Percentiles rank a stretch among this genome's conserved stretches.
phyloP scores from a whole-genome alignment of 768 basidiomycete genomes.

The Leccinum arenicola region DNA sequence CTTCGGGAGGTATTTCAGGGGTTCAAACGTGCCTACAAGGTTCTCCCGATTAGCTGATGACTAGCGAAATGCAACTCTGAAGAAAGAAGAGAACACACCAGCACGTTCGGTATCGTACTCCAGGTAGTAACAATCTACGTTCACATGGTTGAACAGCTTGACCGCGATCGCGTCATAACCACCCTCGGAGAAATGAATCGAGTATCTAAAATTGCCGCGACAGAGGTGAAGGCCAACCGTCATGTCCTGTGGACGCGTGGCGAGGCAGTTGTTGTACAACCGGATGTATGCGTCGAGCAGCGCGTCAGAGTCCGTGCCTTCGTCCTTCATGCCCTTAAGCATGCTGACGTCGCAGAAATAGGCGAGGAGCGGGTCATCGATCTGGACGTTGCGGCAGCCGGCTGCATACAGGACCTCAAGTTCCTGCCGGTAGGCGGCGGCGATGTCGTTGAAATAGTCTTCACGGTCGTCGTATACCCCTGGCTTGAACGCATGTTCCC shows the following conservation, averaged over 20 bases:
- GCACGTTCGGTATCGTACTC: constrained; percentile 49
- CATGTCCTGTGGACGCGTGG: constrained; percentile 38
- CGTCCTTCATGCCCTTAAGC: constrained; percentile 55
- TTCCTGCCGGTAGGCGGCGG: constrained; percentile 44
- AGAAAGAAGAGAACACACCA: constrained; percentile 22
- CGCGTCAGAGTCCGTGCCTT: constrained; percentile 57
- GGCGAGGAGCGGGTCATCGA: constrained; percentile 46
- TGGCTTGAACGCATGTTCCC: constrained; percentile 21
- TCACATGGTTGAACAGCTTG: constrained; percentile 43
- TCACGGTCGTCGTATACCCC: constrained; percentile 26
- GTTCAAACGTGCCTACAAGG: constrained; percentile 28
- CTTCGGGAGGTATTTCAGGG: constrained; percentile 30
- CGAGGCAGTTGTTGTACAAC: constrained; percentile 39
- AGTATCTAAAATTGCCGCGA: constrained; percentile 34
- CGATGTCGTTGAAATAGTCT: constrained; percentile 50
- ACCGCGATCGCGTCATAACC: constrained; percentile 44
- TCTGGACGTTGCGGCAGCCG: constrained; percentile 43
- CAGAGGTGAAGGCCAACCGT: constrained; percentile 43
- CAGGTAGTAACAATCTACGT: constrained; percentile 45
- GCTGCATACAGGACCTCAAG: constrained; percentile 42
- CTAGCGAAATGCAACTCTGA: background rate
- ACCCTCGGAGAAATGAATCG: constrained; percentile 43
- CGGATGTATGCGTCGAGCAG: constrained; percentile 60
- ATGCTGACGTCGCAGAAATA: constrained; percentile 66
- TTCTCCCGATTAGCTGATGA: background rate